These are phyloP conservation scores for Singerocomus inundabilis DNA, from an alignment of 1,284 basidiomycete genomes.

Conservation along the genomic window DNA sequence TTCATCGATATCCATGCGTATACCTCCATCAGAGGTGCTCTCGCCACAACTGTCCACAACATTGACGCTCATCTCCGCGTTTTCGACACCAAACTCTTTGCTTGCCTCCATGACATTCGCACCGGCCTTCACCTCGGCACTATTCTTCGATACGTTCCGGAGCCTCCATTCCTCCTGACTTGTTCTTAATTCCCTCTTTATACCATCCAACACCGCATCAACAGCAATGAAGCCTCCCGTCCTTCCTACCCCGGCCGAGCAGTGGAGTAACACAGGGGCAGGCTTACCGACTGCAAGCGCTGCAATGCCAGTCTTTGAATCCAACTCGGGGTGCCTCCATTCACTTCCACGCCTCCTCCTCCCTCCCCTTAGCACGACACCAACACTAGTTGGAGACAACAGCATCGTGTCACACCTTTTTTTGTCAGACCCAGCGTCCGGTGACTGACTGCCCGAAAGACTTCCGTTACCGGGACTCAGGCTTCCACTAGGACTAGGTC, in stretches of 20 bases:
- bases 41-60: slow-evolving; percentile 1
- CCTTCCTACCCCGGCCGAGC: slow-evolving; percentile 89
- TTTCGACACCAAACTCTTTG: slow-evolving; percentile 3
- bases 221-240: slow-evolving; percentile 91
- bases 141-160: slow-evolving; percentile 2
- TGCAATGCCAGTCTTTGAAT: slow-evolving; percentile 51
- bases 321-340: slow-evolving; percentile 38
- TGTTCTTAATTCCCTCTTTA: slow-evolving; percentile 61
- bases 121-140: background rate
- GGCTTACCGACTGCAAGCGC: slow-evolving; percentile 44
- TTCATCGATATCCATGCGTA: slow-evolving; percentile 31
- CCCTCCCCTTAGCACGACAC: slow-evolving; percentile 7
- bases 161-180: slow-evolving; percentile 15
- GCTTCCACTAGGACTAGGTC: slow-evolving; percentile 36
- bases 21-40: slow-evolving; percentile 3
- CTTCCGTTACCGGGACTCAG: slow-evolving; percentile 22
- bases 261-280: slow-evolving; percentile 69
- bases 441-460: slow-evolving; percentile 18
- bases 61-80: slow-evolving; percentile 5
- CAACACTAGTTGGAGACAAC: slow-evolving; percentile 18
- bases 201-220: slow-evolving; percentile 80
- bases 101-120: background rate
- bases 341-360: slow-evolving; percentile 22
- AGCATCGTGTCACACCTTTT: slow-evolving; percentile 6
- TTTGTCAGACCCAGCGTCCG: slow-evolving; percentile 9